Evolutionary conservation across 2,329 filamentous ascomycete genomes (phyloP).

Genomic region (Septoria petroselini): DNA sequence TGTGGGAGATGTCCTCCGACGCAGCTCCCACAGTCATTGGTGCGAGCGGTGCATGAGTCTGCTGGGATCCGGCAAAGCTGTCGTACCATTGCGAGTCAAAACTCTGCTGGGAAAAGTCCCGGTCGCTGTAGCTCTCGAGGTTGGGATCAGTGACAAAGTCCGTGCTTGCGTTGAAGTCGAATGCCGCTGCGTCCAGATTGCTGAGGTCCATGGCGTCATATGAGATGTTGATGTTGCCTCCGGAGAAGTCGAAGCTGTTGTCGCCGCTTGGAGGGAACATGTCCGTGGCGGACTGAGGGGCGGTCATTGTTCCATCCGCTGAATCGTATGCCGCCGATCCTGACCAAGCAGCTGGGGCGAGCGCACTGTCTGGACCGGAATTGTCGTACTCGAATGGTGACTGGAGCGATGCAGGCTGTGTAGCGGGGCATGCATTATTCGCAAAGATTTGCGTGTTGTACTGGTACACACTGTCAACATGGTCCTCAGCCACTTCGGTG

Average conservation of each 20-base stretch:
- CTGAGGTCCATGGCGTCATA: constrained; percentile 37
- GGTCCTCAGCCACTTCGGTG: constrained; percentile 15
- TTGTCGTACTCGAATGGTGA: constrained; percentile 37
- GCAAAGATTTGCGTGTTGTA: constrained; percentile 13
- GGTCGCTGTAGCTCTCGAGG: constrained; percentile 23
- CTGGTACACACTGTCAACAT: constrained; percentile 30
- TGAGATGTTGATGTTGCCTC: constrained; percentile 42
- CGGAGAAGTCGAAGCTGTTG: constrained; percentile 43
- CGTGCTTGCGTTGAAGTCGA: constrained; percentile 29
- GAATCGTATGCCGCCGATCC: constrained; percentile 15
- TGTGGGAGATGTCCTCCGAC: background rate
- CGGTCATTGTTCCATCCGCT: constrained; percentile 13
- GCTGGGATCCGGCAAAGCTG: constrained; percentile 1
- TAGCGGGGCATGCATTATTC: constrained; percentile 17
- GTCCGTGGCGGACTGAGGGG: constrained; percentile 20
- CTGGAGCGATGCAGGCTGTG: constrained; percentile 25
- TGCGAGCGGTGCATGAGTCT: constrained; percentile 3
- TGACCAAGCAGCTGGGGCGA: constrained; percentile 32
- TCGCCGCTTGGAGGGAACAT: constrained; percentile 23
- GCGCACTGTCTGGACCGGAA: constrained; percentile 27
- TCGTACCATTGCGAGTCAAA: constrained; percentile 12
- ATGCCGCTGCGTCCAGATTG: constrained; percentile 33
- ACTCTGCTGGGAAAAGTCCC: constrained; percentile 7
- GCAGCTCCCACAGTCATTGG: constrained; percentile 10
- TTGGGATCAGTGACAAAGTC: constrained; percentile 28